Evolutionary conservation across 441 rosid species (phyloP).

Genomic region (Pelargonium fulgidum): DNA sequence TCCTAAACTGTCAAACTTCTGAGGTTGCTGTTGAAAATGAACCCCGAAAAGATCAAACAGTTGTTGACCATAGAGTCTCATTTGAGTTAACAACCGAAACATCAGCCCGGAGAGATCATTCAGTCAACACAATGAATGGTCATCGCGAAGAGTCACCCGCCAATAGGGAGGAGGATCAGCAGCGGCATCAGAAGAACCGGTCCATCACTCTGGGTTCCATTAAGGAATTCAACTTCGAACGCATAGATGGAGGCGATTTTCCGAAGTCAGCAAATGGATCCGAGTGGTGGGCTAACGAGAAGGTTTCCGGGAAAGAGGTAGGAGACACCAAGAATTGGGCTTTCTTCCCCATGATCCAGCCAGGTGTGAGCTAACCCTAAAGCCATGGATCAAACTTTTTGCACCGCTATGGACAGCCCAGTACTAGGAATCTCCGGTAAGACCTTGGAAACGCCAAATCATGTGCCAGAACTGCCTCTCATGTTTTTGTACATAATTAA

Average conservation of each 20-base stretch:
- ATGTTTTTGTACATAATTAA: too few species aligned
- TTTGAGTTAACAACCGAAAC: constrained; percentile 4
- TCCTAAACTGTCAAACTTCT: background rate
- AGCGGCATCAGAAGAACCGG: constrained; percentile 33
- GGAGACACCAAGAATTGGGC: constrained; percentile 40
- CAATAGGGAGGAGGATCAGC: constrained; percentile 23
- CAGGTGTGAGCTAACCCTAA: constrained; percentile 42
- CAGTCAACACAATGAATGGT: background rate
- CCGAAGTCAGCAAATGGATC: constrained; percentile 33
- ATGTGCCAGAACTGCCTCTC: too few species aligned
- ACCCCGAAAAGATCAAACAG: too few species aligned
- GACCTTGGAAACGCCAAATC: too few species aligned
- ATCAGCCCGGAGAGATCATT: background rate
- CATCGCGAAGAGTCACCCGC: constrained; percentile 8
- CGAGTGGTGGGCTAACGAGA: constrained; percentile 12
- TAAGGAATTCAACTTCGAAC: constrained; percentile 67
- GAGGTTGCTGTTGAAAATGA: background rate
- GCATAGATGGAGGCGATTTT: constrained; percentile 40
- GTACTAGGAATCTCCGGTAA: too few species aligned
- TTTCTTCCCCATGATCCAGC: constrained; percentile 73
- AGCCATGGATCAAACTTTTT: too few species aligned
- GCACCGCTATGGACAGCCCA: too few species aligned
- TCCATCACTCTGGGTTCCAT: constrained; percentile 51
- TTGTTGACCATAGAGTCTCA: background rate
- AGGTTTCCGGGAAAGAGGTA: background rate